phyloP scores from a whole-genome alignment of 345 rosid genomes.

The Boechera stricta region DNA sequence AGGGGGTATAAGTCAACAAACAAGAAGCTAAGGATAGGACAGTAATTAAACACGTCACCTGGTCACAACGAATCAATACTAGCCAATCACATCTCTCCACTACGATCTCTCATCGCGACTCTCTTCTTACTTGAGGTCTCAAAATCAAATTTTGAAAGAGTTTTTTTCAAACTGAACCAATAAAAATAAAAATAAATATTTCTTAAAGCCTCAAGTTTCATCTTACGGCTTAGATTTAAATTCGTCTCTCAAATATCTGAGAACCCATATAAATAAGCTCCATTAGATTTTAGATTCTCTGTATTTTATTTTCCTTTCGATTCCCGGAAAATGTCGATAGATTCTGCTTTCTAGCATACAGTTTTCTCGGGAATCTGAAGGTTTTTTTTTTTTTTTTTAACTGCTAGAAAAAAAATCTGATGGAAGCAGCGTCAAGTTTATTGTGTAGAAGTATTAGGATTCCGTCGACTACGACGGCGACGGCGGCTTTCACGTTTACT shows the following conservation, averaged over 20 bases:
- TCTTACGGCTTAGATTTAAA: constrained; percentile 41
- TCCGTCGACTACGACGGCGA: constrained; percentile 45
- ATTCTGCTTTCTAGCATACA: constrained; percentile 26
- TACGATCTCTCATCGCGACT: constrained; percentile 48
- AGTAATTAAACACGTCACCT: constrained; percentile 53
- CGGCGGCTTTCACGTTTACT: constrained; percentile 45
- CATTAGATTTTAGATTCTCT: constrained; percentile 19
- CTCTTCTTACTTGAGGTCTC: neutral
- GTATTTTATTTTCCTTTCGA: constrained; percentile 18
- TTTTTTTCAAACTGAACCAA: constrained; percentile 11
- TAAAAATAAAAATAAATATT: neutral
- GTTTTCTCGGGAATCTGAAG: constrained; percentile 22
- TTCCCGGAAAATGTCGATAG: constrained; percentile 26
- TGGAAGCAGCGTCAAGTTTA: constrained; percentile 59
- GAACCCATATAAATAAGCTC: constrained; percentile 6
- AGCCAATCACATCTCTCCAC: constrained; percentile 53
- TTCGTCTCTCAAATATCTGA: constrained; percentile 36
- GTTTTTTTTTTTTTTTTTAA: neutral
- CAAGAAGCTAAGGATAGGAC: constrained; percentile 39
- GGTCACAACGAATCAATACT: constrained; percentile 47
- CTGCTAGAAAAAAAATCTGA: constrained; percentile 31
- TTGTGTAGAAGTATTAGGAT: constrained; percentile 54
- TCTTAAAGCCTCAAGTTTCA: constrained; percentile 48
- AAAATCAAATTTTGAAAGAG: neutral
- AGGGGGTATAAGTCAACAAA: constrained; percentile 1